Conservation (phyloP, 1,139 yeast genomes). For the Lodderomyces theae region DNA sequence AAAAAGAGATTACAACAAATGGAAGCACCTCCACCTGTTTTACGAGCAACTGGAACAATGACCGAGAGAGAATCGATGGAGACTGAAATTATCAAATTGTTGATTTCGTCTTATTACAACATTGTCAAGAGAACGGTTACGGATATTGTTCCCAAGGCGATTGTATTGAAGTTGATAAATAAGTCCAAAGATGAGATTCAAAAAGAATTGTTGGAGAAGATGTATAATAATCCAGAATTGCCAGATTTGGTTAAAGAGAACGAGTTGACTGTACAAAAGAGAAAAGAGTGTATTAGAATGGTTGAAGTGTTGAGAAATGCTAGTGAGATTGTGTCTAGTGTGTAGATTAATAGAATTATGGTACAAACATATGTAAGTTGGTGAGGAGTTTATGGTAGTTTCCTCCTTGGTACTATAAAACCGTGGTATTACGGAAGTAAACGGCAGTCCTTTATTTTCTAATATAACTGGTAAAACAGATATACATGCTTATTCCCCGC, state of each 20-base stretch:
- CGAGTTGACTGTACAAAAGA: slow-evolving; percentile 88
- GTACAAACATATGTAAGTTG: too few relatives aligned
- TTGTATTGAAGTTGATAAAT: slow-evolving; percentile 87
- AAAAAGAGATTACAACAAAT: slow-evolving; percentile 91
- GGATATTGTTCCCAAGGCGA: slow-evolving; percentile 91
- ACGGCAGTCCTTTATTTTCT: too few relatives aligned
- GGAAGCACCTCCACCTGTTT: slow-evolving; percentile 96
- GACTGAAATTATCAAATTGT: slow-evolving; percentile 91
- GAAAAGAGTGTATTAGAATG: slow-evolving; percentile 94
- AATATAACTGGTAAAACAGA: too few relatives aligned
- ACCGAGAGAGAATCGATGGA: slow-evolving; percentile 95
- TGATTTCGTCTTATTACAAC: slow-evolving; percentile 84
- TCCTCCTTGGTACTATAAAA: too few relatives aligned
- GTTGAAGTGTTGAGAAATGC: slow-evolving; percentile 88
- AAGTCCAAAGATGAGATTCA: slow-evolving; percentile 85
- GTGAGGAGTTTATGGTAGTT: too few relatives aligned
- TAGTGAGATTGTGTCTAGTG: slow-evolving; percentile 86
- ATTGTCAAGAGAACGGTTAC: slow-evolving; percentile 93
- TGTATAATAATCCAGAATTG: slow-evolving; percentile 75
- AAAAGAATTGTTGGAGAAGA: slow-evolving; percentile 80
- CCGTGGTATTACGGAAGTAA: too few relatives aligned
- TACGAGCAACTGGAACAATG: slow-evolving; percentile 93
- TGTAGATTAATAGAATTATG: slow-evolving; percentile 29
- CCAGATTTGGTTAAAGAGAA: slow-evolving; percentile 85
- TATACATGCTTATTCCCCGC: too few relatives aligned